phyloP scores from a whole-genome alignment of 306 rosid genomes.

The Amphicarpaea edgeworthii region DNA sequence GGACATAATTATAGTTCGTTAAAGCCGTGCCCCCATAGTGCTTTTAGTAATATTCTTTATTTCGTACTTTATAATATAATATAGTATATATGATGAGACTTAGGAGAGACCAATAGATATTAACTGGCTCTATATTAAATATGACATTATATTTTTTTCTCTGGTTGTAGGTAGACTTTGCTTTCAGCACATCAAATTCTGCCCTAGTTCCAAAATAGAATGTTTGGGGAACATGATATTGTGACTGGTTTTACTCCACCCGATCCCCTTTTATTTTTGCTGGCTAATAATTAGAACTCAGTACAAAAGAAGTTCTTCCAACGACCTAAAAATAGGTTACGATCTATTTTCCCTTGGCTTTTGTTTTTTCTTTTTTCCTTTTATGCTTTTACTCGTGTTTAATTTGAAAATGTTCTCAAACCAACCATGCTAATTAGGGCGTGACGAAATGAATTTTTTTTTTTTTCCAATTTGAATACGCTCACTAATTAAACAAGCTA shows the following conservation, averaged over 20 bases:
- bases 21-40: not conserved
- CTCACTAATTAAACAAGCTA: not conserved
- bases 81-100: not conserved
- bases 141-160: not conserved
- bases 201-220: not conserved
- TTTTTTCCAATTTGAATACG: slow-evolving; percentile 6
- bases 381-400: not conserved
- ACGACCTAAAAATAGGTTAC: not conserved
- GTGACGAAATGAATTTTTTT: not conserved
- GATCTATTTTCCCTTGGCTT: not conserved
- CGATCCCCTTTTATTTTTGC: not conserved
- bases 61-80: not conserved
- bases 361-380: not conserved
- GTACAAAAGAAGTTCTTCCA: not conserved
- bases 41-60: not conserved
- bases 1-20: not conserved
- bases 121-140: not conserved
- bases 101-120: not conserved
- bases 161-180: slow-evolving; percentile 1
- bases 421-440: slow-evolving; percentile 19
- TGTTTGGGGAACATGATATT: slow-evolving; percentile 10
- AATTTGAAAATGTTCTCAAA: not conserved
- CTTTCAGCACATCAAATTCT: not conserved
- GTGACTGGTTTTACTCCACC: not conserved
- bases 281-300: not conserved